Percentiles rank a stretch among this genome's conserved stretches.
phyloP scores from a whole-genome alignment of 169 alveolate species.

The Plasmodium ovale region DNA sequence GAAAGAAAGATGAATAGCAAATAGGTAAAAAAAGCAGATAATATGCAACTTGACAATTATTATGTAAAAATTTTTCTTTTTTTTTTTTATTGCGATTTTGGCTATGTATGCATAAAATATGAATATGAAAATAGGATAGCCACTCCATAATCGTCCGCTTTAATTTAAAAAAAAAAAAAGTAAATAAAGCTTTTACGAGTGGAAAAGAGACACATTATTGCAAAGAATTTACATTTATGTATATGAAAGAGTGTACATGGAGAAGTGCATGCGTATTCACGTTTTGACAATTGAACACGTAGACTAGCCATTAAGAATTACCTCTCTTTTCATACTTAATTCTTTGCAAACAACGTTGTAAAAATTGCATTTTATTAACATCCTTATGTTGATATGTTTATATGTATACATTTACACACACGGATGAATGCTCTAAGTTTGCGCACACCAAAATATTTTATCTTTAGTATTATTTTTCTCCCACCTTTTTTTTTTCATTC shows the following conservation, averaged over 20 bases:
- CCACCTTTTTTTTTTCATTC: slow-evolving; percentile 1
- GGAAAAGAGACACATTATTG: slow-evolving; percentile 20
- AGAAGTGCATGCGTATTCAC: neutral
- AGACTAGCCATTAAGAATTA: too few species aligned
- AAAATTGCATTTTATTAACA: too few species aligned
- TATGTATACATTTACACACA: too few species aligned
- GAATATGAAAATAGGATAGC: slow-evolving; percentile 4
- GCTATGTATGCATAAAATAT: neutral
- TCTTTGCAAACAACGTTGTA: neutral
- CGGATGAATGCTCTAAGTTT: too few species aligned
- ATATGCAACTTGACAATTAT: too few species aligned
- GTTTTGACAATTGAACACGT: too few species aligned
- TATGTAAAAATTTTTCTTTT: too few species aligned
- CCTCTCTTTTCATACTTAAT: neutral
- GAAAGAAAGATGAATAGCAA: too few species aligned
- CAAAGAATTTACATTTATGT: neutral
- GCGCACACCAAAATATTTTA: neutral
- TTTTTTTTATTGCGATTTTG: neutral
- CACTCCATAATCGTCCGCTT: slow-evolving; percentile 72
- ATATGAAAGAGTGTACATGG: neutral
- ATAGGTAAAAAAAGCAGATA: too few species aligned
- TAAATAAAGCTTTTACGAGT: slow-evolving; percentile 68
- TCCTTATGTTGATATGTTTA: too few species aligned
- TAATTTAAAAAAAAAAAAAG: slow-evolving; percentile 17
- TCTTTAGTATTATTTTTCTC: neutral